Conservation (phyloP, 441 rosid genomes). For the Gossypium gossypioides region DNA sequence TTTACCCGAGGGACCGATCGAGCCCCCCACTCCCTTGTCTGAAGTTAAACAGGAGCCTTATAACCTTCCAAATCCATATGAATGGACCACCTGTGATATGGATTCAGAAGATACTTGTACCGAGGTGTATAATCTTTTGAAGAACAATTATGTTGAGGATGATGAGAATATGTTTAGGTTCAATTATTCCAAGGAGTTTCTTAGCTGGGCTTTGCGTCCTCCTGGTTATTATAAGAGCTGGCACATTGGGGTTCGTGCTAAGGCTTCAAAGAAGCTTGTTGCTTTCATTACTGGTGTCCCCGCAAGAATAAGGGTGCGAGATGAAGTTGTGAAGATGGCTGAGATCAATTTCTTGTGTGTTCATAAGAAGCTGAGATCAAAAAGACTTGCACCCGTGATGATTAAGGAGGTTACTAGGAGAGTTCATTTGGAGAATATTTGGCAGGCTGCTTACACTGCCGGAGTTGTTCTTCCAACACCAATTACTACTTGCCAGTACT, state of each 20-base stretch:
- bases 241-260: slow-evolving; percentile 89
- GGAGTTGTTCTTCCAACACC: slow-evolving; percentile 94
- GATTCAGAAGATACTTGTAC: slow-evolving; percentile 49
- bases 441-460: slow-evolving; percentile 96
- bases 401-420: slow-evolving; percentile 91
- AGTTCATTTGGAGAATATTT: slow-evolving; percentile 80
- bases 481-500: slow-evolving; percentile 77
- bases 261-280: slow-evolving; percentile 68
- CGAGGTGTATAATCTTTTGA: slow-evolving; percentile 59
- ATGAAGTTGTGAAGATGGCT: slow-evolving; percentile 72
- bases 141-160: slow-evolving; percentile 57
- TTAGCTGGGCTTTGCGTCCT: slow-evolving; percentile 79
- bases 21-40: slow-evolving; percentile 47
- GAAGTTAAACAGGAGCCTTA: slow-evolving; percentile 88
- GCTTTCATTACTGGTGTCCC: slow-evolving; percentile 90
- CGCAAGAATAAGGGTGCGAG: slow-evolving; percentile 72
- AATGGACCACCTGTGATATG: slow-evolving; percentile 85
- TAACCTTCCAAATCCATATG: slow-evolving; percentile 65
- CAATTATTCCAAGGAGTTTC: slow-evolving; percentile 88
- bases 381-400: slow-evolving; percentile 92
- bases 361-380: slow-evolving; percentile 88
- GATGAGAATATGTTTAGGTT: slow-evolving; percentile 95
- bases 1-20: slow-evolving; percentile 65
- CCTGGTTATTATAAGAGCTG: slow-evolving; percentile 72
- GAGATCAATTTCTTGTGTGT: slow-evolving; percentile 94